These are phyloP conservation scores for Pleurotus citrinopileatus DNA, from an alignment of 768 basidiomycete genomes.

Conservation along the genomic window DNA sequence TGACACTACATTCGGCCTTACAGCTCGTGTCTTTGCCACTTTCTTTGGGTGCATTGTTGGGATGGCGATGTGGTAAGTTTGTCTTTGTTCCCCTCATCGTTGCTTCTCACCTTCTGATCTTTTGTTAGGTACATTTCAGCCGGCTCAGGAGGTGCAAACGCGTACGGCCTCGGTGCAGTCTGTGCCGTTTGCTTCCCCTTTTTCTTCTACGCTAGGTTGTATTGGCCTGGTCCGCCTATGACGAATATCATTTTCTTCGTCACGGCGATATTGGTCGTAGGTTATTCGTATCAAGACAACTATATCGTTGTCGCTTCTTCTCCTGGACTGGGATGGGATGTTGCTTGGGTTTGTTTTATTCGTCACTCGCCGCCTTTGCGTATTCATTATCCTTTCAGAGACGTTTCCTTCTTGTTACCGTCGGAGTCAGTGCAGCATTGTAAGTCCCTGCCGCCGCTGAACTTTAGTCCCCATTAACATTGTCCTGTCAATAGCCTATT, in stretches of 20 bases:
- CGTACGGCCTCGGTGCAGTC: slow-evolving; percentile 70
- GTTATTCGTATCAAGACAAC: slow-evolving; percentile 70
- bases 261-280: slow-evolving; percentile 63
- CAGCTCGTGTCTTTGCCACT: slow-evolving; percentile 59
- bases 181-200: slow-evolving; percentile 70
- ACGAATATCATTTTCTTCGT: slow-evolving; percentile 69
- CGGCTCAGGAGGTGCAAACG: slow-evolving; percentile 54
- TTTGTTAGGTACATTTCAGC: slow-evolving; percentile 63
- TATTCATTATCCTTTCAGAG: slow-evolving; percentile 31
- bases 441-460: slow-evolving; percentile 25
- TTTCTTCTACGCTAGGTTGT: slow-evolving; percentile 67
- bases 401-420: slow-evolving; percentile 66
- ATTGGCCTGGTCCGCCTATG: slow-evolving; percentile 73
- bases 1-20: slow-evolving; percentile 68
- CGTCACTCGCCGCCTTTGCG: not conserved
- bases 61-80: slow-evolving; percentile 62
- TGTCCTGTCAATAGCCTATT: slow-evolving; percentile 48
- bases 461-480: not conserved
- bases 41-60: slow-evolving; percentile 65
- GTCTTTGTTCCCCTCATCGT: not conserved
- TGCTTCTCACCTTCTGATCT: not conserved
- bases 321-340: slow-evolving; percentile 56
- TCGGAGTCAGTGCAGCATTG: slow-evolving; percentile 79
- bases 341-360: slow-evolving; percentile 63
- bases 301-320: slow-evolving; percentile 45